These are phyloP conservation scores for Artemisia annua DNA, from an alignment of 129 eudicot genomes.

Conservation along the genomic window DNA sequence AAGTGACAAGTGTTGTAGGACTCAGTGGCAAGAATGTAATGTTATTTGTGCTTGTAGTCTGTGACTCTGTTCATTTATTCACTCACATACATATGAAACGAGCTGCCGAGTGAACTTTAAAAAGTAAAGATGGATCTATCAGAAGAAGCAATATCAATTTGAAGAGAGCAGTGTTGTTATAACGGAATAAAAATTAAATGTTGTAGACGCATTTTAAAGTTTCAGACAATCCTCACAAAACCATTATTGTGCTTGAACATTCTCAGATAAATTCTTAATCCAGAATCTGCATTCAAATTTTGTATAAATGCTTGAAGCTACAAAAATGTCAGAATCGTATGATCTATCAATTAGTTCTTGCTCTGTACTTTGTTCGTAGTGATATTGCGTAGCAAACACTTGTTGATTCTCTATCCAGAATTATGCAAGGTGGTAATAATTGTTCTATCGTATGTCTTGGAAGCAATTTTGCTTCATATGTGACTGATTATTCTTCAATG, in stretches of 20 bases:
- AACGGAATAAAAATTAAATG: background rate
- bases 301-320: background rate
- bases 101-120: background rate
- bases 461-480: conserved; percentile 14
- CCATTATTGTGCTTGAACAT: background rate
- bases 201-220: background rate
- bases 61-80: background rate
- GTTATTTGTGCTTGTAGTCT: conserved; percentile 4
- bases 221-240: background rate
- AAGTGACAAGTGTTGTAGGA: conserved; percentile 7
- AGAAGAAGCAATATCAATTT: conserved; percentile 12
- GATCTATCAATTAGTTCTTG: conserved; percentile 1
- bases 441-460: conserved; percentile 2
- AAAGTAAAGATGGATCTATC: background rate
- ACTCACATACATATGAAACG: background rate
- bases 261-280: background rate
- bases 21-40: background rate
- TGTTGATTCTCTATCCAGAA: background rate
- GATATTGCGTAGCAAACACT: conserved; percentile 6
- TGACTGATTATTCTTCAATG: conserved; percentile 19
- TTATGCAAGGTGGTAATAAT: conserved; percentile 11
- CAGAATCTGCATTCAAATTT: conserved; percentile 5
- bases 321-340: background rate
- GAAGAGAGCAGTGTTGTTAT: conserved; percentile 1
- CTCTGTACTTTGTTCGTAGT: conserved; percentile 12